Evolutionary conservation across 2,329 filamentous ascomycete species (phyloP), one percentile per base, ranked within the genome.

Genomic region (Penicillium concentricum): DNA sequence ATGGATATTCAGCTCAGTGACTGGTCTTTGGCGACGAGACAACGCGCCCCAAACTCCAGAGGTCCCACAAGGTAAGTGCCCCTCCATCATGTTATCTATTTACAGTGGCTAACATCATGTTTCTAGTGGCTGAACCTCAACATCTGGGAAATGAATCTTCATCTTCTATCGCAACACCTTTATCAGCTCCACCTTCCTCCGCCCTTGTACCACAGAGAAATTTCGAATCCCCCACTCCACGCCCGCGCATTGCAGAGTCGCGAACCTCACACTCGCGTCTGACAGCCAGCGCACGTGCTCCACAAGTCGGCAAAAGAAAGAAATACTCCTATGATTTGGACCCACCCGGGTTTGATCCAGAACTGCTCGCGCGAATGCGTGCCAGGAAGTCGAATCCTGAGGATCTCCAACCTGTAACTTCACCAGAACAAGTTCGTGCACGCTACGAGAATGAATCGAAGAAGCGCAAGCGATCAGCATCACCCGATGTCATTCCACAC

Each of bases 401-500:
- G 24, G 56, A 60, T 13, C 30, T 32, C 16, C 46, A 53, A 49
- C 6, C 37, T 16, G 46, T 30, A 16, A 54, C 46, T 26, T 43
- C 50, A 22, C 30, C 34, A 15, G 32, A 46, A 22, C 16, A 52
- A 32, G 13, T 22, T 34, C 42, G 20, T 22, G 32, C 24, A 0
- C 26, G 13, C 22, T 30, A 26, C n/a, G 43, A 56, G 8, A 16
- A n/a, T 12, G 24, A 35, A 44, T 38, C 51, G 24, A 71, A 68
- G 54, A 77, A 77, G 64, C 74, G 75, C 55, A 76, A 75, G 60
- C 71, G 74, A 12, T 64, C 67, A n/a, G 69, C 69, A 5, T 74
- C 74, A 35, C 76, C 74, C 18, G 71, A 76, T 39, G 58, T 69
- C 15, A 78, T 78, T 47, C 76, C 76, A 5, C 77, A 78, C 54